Percentiles rank a stretch among this genome's conserved stretches.
Evolutionary conservation across 1,284 basidiomycete species (phyloP).

Genomic region (Retiboletus flavoniger): DNA sequence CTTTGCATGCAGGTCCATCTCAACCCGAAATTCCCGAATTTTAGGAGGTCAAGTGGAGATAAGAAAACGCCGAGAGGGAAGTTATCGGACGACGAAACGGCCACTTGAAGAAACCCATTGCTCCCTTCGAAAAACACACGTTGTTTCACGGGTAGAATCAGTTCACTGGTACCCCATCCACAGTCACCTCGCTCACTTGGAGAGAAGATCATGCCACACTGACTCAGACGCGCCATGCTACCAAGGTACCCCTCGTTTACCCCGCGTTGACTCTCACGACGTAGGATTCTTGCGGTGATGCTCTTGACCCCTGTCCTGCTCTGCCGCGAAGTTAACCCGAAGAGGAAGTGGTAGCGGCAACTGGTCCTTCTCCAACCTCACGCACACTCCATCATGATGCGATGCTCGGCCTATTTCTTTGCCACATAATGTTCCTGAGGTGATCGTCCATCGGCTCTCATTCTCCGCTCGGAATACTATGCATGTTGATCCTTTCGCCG

Average conservation of each 20-base stretch:
- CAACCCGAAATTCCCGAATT: neutral
- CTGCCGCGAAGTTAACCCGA: conserved; percentile 15
- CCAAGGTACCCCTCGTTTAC: conserved; percentile 1
- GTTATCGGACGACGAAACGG: neutral
- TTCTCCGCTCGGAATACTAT: neutral
- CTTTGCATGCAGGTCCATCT: neutral
- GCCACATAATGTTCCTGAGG: conserved; percentile 4
- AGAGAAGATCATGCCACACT: neutral
- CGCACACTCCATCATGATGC: neutral
- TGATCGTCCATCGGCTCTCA: neutral
- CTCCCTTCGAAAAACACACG: neutral
- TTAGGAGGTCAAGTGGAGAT: conserved; percentile 21
- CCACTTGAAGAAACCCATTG: neutral
- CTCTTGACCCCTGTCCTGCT: conserved; percentile 1
- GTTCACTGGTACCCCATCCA: too few relatives aligned
- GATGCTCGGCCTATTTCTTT: conserved; percentile 1
- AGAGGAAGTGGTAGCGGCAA: conserved; percentile 12
- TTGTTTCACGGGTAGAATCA: neutral
- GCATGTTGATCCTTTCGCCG: neutral
- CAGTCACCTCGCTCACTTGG: neutral
- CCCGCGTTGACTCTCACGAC: conserved; percentile 1
- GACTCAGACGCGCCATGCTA: neutral
- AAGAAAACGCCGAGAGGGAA: neutral
- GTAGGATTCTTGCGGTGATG: conserved; percentile 2
- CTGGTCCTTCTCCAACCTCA: neutral